Percentiles rank a stretch among this genome's conserved stretches.
These are phyloP conservation scores for Paramecium octaurelia DNA, from an alignment of 73 alveolate genomes.

Conservation along the genomic window DNA sequence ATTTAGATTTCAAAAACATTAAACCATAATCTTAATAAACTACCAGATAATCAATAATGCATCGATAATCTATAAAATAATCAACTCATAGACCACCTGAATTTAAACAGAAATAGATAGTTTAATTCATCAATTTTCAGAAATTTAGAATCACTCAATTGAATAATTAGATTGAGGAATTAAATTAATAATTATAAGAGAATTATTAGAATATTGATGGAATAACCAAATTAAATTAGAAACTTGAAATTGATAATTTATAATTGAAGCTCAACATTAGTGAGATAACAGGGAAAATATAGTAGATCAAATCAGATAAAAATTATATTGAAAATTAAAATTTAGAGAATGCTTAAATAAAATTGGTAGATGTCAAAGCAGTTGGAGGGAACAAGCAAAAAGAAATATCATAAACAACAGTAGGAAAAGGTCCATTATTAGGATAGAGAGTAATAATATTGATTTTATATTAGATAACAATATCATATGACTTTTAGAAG, in stretches of 20 bases:
- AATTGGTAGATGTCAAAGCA: background rate
- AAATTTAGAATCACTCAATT: background rate
- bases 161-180: background rate
- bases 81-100: background rate
- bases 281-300: background rate
- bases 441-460: background rate
- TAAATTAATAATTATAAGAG: background rate
- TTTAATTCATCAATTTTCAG: background rate
- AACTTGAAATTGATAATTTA: background rate
- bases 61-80: background rate
- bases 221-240: background rate
- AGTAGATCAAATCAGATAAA: background rate
- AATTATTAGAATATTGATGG: background rate
- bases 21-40: background rate
- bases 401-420: background rate
- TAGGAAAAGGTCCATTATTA: background rate
- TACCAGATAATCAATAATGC: background rate
- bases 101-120: background rate
- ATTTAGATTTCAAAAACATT: background rate
- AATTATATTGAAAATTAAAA: background rate
- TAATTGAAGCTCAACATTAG: background rate
- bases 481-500: constrained; percentile 39
- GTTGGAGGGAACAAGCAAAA: background rate
- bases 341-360: background rate
- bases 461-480: background rate